A percentile compares a stretch with the other conserved stretches of the same genome.
phyloP scores from a whole-genome alignment of 208 protist genomes.

The Leishmania lainsoni region DNA sequence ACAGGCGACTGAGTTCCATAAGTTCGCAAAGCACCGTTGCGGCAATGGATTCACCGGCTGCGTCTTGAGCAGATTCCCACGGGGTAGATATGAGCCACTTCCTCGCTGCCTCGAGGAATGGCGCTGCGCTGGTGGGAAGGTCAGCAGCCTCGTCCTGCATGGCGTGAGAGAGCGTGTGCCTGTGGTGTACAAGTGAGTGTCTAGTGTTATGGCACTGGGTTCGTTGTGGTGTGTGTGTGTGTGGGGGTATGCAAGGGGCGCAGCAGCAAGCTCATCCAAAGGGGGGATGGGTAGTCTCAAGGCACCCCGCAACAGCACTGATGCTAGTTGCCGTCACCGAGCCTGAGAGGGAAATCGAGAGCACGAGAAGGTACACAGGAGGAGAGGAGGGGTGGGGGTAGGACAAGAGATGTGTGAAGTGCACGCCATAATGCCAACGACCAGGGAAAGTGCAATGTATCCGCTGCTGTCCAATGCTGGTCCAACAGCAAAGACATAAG shows the following conservation, averaged over 20 bases:
- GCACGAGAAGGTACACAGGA: neutral
- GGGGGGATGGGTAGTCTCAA: neutral
- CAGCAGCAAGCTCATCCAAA: neutral
- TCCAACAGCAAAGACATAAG: neutral
- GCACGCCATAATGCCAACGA: neutral
- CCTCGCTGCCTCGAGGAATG: constrained; percentile 9
- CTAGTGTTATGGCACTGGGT: neutral
- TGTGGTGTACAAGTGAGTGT: neutral
- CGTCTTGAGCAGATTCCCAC: neutral
- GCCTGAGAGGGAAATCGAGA: neutral
- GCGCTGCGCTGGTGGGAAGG: neutral
- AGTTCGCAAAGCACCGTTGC: constrained; percentile 25
- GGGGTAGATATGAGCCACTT: constrained; percentile 8
- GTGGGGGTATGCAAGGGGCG: neutral
- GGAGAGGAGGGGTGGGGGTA: neutral
- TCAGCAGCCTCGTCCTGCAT: constrained; percentile 4
- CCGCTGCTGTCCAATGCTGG: neutral
- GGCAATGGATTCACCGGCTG: neutral
- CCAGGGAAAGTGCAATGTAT: neutral
- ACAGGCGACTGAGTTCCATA: constrained; percentile 20
- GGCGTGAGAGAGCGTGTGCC: neutral
- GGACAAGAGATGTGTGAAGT: neutral
- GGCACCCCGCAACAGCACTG: neutral
- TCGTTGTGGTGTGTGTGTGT: neutral
- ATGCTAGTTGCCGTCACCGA: neutral